Percentiles rank a stretch among this genome's conserved stretches.
Evolutionary conservation across 202 grass and related monocot species (phyloP).

Genomic region (Eragrostis tef): DNA sequence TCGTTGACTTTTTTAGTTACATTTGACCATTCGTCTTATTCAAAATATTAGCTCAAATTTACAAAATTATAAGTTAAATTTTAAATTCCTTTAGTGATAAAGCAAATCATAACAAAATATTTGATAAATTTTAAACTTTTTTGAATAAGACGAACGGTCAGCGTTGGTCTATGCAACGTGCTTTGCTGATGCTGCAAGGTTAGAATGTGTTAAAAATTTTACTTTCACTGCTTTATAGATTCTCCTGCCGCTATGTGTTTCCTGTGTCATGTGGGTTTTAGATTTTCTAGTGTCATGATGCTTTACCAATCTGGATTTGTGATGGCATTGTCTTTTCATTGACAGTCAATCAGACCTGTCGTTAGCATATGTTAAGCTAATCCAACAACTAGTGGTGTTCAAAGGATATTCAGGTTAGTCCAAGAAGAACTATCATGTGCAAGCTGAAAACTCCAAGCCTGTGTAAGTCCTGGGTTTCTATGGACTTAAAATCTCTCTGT

Average conservation of each 20-base stretch:
- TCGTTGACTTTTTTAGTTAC: no score
- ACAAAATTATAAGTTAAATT: no score
- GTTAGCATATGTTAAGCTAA: conserved; percentile 79
- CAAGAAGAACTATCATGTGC: no score
- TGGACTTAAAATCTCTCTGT: conserved; percentile 21
- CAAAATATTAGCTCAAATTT: no score
- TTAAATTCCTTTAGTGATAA: no score
- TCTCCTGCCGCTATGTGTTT: conserved; percentile 24
- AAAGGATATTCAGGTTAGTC: conserved; percentile 85
- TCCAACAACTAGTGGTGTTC: conserved; percentile 84
- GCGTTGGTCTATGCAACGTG: conserved; percentile 85
- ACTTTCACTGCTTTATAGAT: conserved; percentile 30
- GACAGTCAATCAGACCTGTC: conserved; percentile 79
- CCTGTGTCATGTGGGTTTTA: conserved; percentile 14
- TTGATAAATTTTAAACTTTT: no score
- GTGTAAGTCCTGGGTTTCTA: conserved; percentile 13
- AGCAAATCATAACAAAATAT: no score
- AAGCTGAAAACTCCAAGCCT: conserved; percentile 3
- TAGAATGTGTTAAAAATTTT: no score
- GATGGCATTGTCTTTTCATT: conserved; percentile 44
- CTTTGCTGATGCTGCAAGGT: conserved; percentile 95
- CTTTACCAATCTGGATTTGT: conserved; percentile 39
- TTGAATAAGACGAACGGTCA: no score
- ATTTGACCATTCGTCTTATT: no score
- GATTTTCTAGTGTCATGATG: conserved; percentile 34